Evolutionary conservation across 371 early-diverging fungal species (phyloP), one percentile per base, ranked within the genome.

Genomic region (Mucor piriformis): DNA sequence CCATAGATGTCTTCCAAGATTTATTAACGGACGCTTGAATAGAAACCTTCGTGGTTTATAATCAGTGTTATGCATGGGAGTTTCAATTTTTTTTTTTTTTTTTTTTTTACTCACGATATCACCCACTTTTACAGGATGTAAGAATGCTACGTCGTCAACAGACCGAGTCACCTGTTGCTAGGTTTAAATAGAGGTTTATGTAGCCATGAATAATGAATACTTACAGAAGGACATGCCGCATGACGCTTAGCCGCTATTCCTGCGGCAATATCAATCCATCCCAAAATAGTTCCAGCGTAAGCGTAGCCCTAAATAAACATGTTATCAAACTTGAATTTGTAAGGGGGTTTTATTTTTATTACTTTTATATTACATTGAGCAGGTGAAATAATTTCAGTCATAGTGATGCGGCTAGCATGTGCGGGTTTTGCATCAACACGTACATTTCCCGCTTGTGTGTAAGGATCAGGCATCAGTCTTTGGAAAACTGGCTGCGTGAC

Each of bases 1-100:
- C 92, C 89, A 91, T 89, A 0, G 87, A 87, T 3, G 89, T 86
- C 46, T 83, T 85, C 90, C 89, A 91, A 2, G 86, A 75, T 55
- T 83, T 81, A 53, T 88, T 91, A 6, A 91, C 87, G 8, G 69
- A 73, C 0, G 90, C 90, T 58, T 85, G 86, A 16, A 91, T 74
- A 10, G 82, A 79, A 2, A 79, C 50, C 76, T 79, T n/a, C n/a
- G n/a, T n/a, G n/a, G n/a, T n/a, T n/a, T n/a, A n/a, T n/a, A n/a
- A n/a, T n/a, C n/a, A n/a, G n/a, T n/a, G n/a, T n/a, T n/a, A n/a
- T n/a, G n/a, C n/a, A n/a, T n/a, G n/a, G n/a, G n/a, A n/a, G n/a
- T n/a, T n/a, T n/a, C n/a, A n/a, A n/a, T n/a, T n/a, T n/a, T n/a
- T n/a, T n/a, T n/a, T n/a, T n/a, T n/a, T n/a, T n/a, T n/a, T n/a